Percentiles rank a stretch among this genome's conserved stretches.
Evolutionary conservation across 208 protist species (phyloP).

Genomic region (Paratrypanosoma confusum): DNA sequence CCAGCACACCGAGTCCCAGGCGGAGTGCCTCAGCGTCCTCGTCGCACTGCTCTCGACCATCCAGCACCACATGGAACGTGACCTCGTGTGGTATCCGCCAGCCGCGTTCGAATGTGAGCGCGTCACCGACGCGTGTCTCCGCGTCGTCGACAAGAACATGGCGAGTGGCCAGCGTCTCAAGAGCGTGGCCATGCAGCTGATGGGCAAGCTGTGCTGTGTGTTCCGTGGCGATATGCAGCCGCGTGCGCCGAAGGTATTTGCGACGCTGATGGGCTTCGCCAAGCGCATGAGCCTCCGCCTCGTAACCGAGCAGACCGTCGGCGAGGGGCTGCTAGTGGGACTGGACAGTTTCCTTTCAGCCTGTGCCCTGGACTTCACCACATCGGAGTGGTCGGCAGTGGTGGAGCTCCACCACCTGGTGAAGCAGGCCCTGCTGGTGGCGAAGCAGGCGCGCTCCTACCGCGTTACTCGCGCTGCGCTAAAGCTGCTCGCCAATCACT

Average conservation of each 20-base stretch:
- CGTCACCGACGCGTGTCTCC: slow-evolving; percentile 15
- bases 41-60: slow-evolving; percentile 5
- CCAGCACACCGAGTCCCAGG: slow-evolving; percentile 15
- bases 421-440: slow-evolving; percentile 19
- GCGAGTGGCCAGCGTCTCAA: slow-evolving; percentile 9
- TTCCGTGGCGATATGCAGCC: not conserved
- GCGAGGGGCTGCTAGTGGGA: slow-evolving; percentile 32
- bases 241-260: not conserved
- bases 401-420: slow-evolving; percentile 27
- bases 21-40: slow-evolving; percentile 22
- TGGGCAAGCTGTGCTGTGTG: slow-evolving; percentile 8
- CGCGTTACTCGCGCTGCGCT: slow-evolving; percentile 29
- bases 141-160: slow-evolving; percentile 3
- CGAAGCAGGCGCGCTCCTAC: slow-evolving; percentile 16
- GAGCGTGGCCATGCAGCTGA: slow-evolving; percentile 16
- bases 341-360: slow-evolving; percentile 15
- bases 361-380: slow-evolving; percentile 15
- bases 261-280: slow-evolving; percentile 12
- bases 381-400: slow-evolving; percentile 3
- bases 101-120: slow-evolving; percentile 3
- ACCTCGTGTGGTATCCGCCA: not conserved
- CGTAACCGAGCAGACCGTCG: slow-evolving; percentile 18
- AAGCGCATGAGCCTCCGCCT: slow-evolving; percentile 5
- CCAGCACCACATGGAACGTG: not conserved
- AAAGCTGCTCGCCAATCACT: slow-evolving; percentile 17